Evolutionary conservation across 257 asterid species (phyloP).

Genomic region (Asclepias syriaca): DNA sequence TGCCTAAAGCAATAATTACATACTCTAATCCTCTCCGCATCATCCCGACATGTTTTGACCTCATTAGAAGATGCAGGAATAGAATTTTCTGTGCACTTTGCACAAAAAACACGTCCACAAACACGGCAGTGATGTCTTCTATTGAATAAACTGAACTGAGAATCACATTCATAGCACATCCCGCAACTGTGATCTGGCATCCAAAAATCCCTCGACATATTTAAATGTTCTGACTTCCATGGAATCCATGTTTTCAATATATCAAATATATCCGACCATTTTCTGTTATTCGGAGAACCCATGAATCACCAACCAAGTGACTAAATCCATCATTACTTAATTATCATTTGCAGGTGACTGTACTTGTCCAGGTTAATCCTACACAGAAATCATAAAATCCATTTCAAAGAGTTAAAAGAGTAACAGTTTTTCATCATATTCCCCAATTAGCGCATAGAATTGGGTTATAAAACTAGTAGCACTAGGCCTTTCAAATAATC

Average conservation of each 20-base stretch:
- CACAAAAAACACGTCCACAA: constrained; percentile 74
- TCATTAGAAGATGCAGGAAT: constrained; percentile 48
- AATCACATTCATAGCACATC: constrained; percentile 81
- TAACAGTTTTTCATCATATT: neutral
- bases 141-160: constrained; percentile 55
- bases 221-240: constrained; percentile 35
- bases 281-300: constrained; percentile 51
- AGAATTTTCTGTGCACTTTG: constrained; percentile 56
- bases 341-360: constrained; percentile 45
- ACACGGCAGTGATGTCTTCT: constrained; percentile 73
- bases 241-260: constrained; percentile 61
- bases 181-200: constrained; percentile 83
- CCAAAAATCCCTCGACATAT: constrained; percentile 70
- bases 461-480: neutral
- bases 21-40: constrained; percentile 57
- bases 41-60: constrained; percentile 40
- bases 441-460: neutral
- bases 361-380: constrained; percentile 23
- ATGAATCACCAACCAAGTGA: constrained; percentile 38
- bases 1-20: constrained; percentile 73
- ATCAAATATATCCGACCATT: constrained; percentile 60
- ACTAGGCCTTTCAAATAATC: neutral
- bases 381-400: constrained; percentile 16
- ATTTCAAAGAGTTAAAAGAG: neutral
- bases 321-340: constrained; percentile 38